Evolutionary conservation across 2,329 filamentous ascomycete species (phyloP), one percentile per base, ranked within the genome.

Genomic region (Nemania sp.): DNA sequence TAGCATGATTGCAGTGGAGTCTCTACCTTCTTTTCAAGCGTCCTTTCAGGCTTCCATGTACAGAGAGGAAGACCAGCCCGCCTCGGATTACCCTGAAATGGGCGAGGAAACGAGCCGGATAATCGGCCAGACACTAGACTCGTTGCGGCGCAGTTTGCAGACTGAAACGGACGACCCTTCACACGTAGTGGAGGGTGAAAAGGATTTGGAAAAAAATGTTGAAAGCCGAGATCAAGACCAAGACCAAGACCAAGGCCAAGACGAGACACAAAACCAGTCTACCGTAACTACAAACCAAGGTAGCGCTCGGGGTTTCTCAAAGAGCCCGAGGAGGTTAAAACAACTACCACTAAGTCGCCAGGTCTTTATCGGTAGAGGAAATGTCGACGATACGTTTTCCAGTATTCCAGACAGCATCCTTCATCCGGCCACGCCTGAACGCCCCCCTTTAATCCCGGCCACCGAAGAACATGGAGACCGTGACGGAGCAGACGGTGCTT

Each of bases 1-100:
- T 63, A 86, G 83, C 68, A 85, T 85, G 82, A 86, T 86, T 57
- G 82, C 82, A 34, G 78, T 84, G 61, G 78, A 83, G 47, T 83
- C 82, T 2, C 74, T 86, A 17, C 81, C 80, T 2, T 83, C 82
- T 0, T 74, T 72, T 42, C 69, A 72, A 46, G 67, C 66, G n/a
- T 71, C 70, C 5, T 73, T 85, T 56, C 69, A 71, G 43, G 67
- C 65, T 18, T 70, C 70, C 15, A 67, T 85, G 52, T 79, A 80
- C 37, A 77, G 74, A 1, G 77, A 76, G 37, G 73, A 78, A 57
- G 75, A 71, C 60, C 65, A 69, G n/a, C 71, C 74, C 21, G 70
- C 73, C 2, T 72, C 74, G 2, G 68, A 69, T 18, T 60, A 76
- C 3, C 74, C 78, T 9, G 81, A 84, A 32, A 76, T 85, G 63